phyloP scores from a whole-genome alignment of 2,329 filamentous ascomycete species.

The Xylaria sp. region DNA sequence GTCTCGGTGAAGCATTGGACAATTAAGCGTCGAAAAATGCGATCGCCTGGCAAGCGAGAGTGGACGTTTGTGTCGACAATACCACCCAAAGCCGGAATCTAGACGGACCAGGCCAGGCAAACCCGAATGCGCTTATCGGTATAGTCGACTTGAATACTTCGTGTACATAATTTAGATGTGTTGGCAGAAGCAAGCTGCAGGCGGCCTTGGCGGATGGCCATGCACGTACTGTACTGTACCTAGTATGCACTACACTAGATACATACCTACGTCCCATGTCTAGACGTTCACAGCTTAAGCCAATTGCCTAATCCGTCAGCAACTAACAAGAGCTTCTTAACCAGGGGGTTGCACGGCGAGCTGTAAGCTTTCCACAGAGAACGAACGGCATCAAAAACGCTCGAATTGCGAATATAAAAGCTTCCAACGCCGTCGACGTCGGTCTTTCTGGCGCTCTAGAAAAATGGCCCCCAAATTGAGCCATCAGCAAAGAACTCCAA shows the following conservation, averaged over 20 bases:
- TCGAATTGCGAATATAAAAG: slow-evolving; percentile 36
- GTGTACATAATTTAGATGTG: slow-evolving; percentile 31
- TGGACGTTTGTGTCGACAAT: slow-evolving; percentile 30
- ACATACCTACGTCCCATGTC: slow-evolving; percentile 29
- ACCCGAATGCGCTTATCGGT: slow-evolving; percentile 16
- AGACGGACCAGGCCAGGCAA: slow-evolving; percentile 13
- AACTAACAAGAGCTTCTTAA: slow-evolving; percentile 24
- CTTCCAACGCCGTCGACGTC: slow-evolving; percentile 36
- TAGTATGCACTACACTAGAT: slow-evolving; percentile 9
- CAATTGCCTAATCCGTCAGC: slow-evolving; percentile 40
- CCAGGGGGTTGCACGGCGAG: slow-evolving; percentile 26
- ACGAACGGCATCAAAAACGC: slow-evolving; percentile 15
- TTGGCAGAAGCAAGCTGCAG: slow-evolving; percentile 39
- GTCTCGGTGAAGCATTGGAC: slow-evolving; percentile 40
- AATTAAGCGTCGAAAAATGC: slow-evolving; percentile 24
- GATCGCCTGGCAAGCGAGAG: slow-evolving; percentile 23
- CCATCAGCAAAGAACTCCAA: slow-evolving; percentile 33
- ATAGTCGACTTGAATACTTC: slow-evolving; percentile 21
- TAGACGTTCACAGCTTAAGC: slow-evolving; percentile 31
- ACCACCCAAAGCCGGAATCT: slow-evolving; percentile 30
- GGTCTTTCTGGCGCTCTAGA: slow-evolving; percentile 14
- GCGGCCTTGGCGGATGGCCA: slow-evolving; percentile 41
- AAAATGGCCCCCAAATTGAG: slow-evolving; percentile 42
- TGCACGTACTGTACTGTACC: slow-evolving; percentile 31
- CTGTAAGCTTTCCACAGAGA: slow-evolving; percentile 25